Evolutionary conservation across 805 yeast genomes (phyloP), one percentile per base, ranked within the genome.

Genomic region (Cyberlindnera sargentensis): DNA sequence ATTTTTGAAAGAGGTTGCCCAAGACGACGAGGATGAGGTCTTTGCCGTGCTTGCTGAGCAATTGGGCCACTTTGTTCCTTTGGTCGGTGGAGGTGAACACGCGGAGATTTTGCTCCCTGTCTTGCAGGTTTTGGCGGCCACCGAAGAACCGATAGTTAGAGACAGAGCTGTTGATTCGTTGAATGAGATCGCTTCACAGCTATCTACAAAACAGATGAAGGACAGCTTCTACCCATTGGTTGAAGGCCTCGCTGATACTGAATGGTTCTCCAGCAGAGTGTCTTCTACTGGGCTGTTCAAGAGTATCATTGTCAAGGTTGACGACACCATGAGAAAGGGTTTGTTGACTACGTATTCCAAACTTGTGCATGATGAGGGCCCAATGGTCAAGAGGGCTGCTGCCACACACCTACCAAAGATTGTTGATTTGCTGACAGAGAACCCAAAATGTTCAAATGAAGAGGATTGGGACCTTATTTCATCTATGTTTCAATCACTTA

Each of bases 1-100:
- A 32, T 93, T 91, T 58, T 73, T 93, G 48, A 87, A 82, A 52
- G 76, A 71, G 42, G 93, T 84, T 26, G 88, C 90, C 8, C 93
- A 86, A 52, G 99, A 93, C 56, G 99, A 95, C 62, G 99, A 93
- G 66, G 99, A 93, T 65, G 99, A 93, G 66, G 96, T 93, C 6
- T 83, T 91, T 65, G 87, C 96, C 2, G 91, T 89, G 23, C 74
- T 95, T 49, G 97, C 97, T 4, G 87, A 84, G 54, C 91, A 90
- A 69, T 68, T 93, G 54, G 95, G 95, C 39, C 76, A 78, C 45
- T 91, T 93, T 62, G 80, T 89, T 31, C 95, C 96, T 5, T 76
- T 80, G 47, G 80, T 93, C 45, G 99, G 99, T 39, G 99, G 99
- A 45, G 53, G 75, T 9, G 72, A 77, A 47, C 72, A 71, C 57